Base-by-base conservation (phyloP, 208 protist genomes). In the Leishmania amazonensis region DNA sequence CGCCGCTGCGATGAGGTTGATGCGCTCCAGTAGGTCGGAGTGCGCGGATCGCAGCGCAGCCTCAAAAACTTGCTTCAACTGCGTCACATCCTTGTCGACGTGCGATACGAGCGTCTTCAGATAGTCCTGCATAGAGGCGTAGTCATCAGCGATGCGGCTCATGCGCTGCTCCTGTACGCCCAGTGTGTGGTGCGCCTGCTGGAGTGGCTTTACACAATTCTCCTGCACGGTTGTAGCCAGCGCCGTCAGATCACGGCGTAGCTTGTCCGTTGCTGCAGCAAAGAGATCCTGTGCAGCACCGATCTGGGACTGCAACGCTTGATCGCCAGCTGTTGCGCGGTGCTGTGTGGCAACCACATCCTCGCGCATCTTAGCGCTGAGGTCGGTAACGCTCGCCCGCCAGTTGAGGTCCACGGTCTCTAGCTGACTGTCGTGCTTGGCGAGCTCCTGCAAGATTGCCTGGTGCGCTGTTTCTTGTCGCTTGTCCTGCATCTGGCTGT, bases 371-470 rank as follows among this genome's bases (percentile, higher is more conserved):
- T 91, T 88, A 17, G 80, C 87, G 73, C 81, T 85, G 35, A 96
- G 76, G 62, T 96, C 93, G 8, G 86, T 84, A 49, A 97, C 84
- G 68, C 91, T 94, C 7, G 92, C 85, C 1, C 92, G 89, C 93
- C 91, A 97, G 84, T 89, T 96, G 4, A 91, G 68, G 70, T 97
- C 92, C 40, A 96, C 87, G 1, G 81, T 88, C 78, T 96, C 92
- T 75, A 96, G 85, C 47, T 93, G 89, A 40, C 85, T 77, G 42
- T 95, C 89, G 77, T 96, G 90, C 80, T 94, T 92, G 38, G 87
- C 77, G 28, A 97, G 83, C 81, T 96, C 93, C 70, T 92, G 85
- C 70, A 95, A 57, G 31, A 96, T 75, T 49, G 86, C 81, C 81
- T 97, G 93, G 53, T 97, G 91, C 17, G 87, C 83, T 2, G 83